Evolutionary conservation across 2,329 filamentous ascomycete genomes (phyloP).

Genomic region (Macroventuria anomochaeta): DNA sequence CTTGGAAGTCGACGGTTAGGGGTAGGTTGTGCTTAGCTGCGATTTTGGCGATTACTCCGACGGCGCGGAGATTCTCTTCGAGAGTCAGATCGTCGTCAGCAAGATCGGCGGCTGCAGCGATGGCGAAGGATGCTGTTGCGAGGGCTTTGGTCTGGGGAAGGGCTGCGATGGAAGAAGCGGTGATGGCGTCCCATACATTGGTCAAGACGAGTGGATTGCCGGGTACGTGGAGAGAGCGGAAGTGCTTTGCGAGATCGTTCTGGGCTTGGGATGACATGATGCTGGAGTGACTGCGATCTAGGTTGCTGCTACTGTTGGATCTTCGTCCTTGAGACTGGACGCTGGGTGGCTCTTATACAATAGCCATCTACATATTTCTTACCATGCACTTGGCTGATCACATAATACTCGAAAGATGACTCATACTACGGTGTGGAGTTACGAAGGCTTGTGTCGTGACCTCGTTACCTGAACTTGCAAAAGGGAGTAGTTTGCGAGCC

Average conservation of each 20-base stretch:
- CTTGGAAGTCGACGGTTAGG: constrained; percentile 65
- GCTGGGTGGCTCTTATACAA: not conserved
- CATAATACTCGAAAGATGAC: not conserved
- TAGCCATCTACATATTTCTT: not conserved
- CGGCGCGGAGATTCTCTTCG: constrained; percentile 59
- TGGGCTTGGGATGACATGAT: not conserved
- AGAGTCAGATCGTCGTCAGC: constrained; percentile 54
- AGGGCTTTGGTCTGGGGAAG: constrained; percentile 54
- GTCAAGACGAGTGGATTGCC: constrained; percentile 60
- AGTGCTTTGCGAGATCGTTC: not conserved
- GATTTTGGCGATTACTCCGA: constrained; percentile 55
- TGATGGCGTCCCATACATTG: constrained; percentile 63
- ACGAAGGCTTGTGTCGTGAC: not conserved
- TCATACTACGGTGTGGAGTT: not conserved
- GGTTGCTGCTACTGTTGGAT: not conserved
- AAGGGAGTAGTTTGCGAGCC: constrained; percentile 13
- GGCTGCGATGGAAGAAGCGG: constrained; percentile 55
- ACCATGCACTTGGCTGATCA: not conserved
- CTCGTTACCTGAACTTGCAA: not conserved
- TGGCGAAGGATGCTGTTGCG: constrained; percentile 47
- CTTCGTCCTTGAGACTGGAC: not conserved
- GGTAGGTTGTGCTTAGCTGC: constrained; percentile 54
- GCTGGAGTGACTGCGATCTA: not conserved
- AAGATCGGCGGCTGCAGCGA: constrained; percentile 42
- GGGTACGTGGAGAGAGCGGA: constrained; percentile 57